phyloP scores from a whole-genome alignment of 805 yeast species.

The Kodamaea laetipori region DNA sequence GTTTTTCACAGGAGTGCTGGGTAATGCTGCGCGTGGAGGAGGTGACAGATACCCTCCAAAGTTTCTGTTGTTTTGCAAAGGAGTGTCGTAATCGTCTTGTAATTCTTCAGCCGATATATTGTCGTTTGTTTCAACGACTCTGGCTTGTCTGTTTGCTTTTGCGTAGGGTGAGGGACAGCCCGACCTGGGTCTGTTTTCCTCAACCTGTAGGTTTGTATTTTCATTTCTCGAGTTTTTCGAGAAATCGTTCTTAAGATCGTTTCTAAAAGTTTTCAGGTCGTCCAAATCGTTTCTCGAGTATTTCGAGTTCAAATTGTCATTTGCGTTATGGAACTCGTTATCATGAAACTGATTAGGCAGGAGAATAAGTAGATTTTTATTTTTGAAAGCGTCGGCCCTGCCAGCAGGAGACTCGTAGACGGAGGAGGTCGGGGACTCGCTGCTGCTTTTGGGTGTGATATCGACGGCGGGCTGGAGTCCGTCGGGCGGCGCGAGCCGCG shows the following conservation, averaged over 20 bases:
- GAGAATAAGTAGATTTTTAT: conserved; percentile 38
- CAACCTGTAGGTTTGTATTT: conserved; percentile 17
- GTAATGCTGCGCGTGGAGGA: conserved; percentile 39
- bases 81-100: conserved; percentile 14
- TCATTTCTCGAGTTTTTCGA: not conserved
- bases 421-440: conserved; percentile 1
- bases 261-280: too few relatives aligned
- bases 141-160: conserved; percentile 45
- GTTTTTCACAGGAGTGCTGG: conserved; percentile 29
- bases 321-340: conserved; percentile 31
- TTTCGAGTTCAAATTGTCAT: conserved; percentile 8
- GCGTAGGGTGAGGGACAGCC: conserved; percentile 44
- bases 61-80: conserved; percentile 20
- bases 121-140: conserved; percentile 44
- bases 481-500: conserved; percentile 2
- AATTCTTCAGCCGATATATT: conserved; percentile 16
- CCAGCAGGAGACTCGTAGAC: conserved; percentile 7
- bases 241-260: too few relatives aligned
- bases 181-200: conserved; percentile 26
- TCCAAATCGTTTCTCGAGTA: too few relatives aligned
- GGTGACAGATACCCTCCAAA: conserved; percentile 29
- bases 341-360: conserved; percentile 44
- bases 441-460: conserved; percentile 13
- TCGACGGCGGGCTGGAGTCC: conserved; percentile 20
- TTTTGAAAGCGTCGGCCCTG: conserved; percentile 13